Base-by-base conservation (phyloP, 2,329 filamentous ascomycete genomes). In the Fonsecaea pedrosoi region DNA sequence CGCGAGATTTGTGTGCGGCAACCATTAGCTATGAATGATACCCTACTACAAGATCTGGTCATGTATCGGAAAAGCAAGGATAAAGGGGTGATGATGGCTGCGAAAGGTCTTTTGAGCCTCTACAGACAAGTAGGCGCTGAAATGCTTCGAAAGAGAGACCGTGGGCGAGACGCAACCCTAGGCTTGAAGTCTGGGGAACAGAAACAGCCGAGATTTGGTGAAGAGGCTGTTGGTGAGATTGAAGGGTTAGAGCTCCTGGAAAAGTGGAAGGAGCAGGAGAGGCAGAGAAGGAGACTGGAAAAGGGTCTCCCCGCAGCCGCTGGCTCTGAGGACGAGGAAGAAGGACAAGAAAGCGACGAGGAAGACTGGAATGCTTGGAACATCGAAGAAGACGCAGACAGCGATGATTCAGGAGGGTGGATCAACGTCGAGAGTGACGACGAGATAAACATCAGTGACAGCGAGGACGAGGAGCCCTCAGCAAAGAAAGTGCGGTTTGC, bases 21-120 rank as follows among this genome's bases (percentile, higher is more conserved):
- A 75, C 94, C 95, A 1, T 82, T 98, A n/a, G 94, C 94, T 5
- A 98, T 99, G 91, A 93, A 89, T 60, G 94, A 98, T 71, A 97
- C 94, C 0, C 81, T 99, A n/a, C 82, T 99, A 35, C 94, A 99
- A 78, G 95, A 99, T 82, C 81, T 99, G 60, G 93, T 98, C 9
- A 91, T 95, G 82, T 98, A 99, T 80, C 88, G 92, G 68, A 97
- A 96, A 83, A 96, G 92, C 76, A 99, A 99, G 77, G 95, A 99
- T 76, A 99, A 98, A 83, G 94, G 94, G 67, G 92, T 95, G n/a
- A 94, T 96, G 87, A 98, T 99, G 95, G 95, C 95, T 7, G 93
- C 94, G 13, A 94, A 95, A 78, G 94, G 95, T 70, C 83, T 99
- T 6, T 83, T 99, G 50, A 92, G 92, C 30, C 84, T 99, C 5